These are phyloP conservation scores for Kalaharituber pfeilii DNA, from an alignment of 2,329 filamentous ascomycete species.

Conservation along the genomic window DNA sequence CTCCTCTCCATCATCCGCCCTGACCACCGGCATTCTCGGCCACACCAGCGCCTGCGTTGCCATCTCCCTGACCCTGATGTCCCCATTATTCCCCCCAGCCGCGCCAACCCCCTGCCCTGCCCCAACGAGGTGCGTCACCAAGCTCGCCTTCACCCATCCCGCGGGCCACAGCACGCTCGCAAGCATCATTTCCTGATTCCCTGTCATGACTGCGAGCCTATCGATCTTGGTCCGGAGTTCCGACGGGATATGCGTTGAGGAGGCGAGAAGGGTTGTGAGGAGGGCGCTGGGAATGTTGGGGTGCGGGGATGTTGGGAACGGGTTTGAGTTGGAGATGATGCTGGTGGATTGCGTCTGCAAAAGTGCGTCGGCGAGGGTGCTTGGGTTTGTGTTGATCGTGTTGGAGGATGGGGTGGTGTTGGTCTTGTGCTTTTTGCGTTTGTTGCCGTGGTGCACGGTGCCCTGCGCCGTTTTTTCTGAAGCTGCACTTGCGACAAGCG, in stretches of 20 bases:
- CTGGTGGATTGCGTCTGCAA: not conserved
- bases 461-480: not conserved
- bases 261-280: not conserved
- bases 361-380: not conserved
- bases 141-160: slow-evolving; percentile 3
- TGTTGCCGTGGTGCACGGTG: not conserved
- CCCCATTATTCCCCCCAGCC: not conserved
- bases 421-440: not conserved
- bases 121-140: slow-evolving; percentile 20
- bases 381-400: no score
- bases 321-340: not conserved
- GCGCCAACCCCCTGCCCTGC: not conserved
- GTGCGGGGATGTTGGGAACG: not conserved
- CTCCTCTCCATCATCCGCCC: slow-evolving; percentile 7
- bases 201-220: slow-evolving; percentile 19
- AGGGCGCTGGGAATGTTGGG: not conserved
- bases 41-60: slow-evolving; percentile 12
- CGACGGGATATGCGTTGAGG: slow-evolving; percentile 12
- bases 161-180: slow-evolving; percentile 20
- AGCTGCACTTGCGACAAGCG: no score
- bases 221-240: slow-evolving; percentile 21
- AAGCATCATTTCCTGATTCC: slow-evolving; percentile 17
- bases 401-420: no score
- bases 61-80: slow-evolving; percentile 1
- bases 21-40: slow-evolving; percentile 16